phyloP scores from a whole-genome alignment of 2,329 filamentous ascomycete genomes.

The Ramichloridium luteum region DNA sequence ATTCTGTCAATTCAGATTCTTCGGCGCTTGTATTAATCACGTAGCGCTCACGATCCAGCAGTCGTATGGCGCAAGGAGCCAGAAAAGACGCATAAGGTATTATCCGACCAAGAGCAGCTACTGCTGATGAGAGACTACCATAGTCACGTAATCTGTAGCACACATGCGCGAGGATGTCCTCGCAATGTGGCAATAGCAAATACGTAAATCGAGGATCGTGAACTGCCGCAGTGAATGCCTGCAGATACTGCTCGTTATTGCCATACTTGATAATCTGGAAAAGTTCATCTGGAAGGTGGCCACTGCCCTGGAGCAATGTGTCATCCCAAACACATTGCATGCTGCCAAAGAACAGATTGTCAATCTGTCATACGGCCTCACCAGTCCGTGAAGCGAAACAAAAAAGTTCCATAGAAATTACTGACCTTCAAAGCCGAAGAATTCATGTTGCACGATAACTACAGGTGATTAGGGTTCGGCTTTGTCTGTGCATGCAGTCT shows the following conservation, averaged over 20 bases:
- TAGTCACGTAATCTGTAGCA: constrained; percentile 71
- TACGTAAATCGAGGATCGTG: constrained; percentile 60
- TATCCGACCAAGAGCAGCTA: constrained; percentile 68
- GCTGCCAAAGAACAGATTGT: too few relatives aligned
- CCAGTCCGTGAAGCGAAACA: too few relatives aligned
- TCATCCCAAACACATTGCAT: too few relatives aligned
- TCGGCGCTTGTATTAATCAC: constrained; percentile 4
- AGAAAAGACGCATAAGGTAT: constrained; percentile 76
- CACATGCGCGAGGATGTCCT: constrained; percentile 65
- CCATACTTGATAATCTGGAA: constrained; percentile 50
- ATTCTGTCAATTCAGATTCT: constrained; percentile 14
- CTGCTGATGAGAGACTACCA: constrained; percentile 67
- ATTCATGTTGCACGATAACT: too few relatives aligned
- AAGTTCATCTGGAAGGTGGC: constrained; percentile 53
- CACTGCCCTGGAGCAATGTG: too few relatives aligned
- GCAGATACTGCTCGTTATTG: constrained; percentile 54
- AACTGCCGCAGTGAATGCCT: constrained; percentile 56
- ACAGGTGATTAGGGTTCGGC: constrained; percentile 1
- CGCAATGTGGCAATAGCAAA: constrained; percentile 61
- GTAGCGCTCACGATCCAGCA: constrained; percentile 14
- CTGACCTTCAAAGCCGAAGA: too few relatives aligned
- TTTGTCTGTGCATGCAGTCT: background rate
- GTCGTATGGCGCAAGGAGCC: constrained; percentile 28
- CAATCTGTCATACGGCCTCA: too few relatives aligned
- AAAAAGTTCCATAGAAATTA: too few relatives aligned